phyloP scores from a whole-genome alignment of 495 filamentous ascomycete species.

The Penicillium herquei region DNA sequence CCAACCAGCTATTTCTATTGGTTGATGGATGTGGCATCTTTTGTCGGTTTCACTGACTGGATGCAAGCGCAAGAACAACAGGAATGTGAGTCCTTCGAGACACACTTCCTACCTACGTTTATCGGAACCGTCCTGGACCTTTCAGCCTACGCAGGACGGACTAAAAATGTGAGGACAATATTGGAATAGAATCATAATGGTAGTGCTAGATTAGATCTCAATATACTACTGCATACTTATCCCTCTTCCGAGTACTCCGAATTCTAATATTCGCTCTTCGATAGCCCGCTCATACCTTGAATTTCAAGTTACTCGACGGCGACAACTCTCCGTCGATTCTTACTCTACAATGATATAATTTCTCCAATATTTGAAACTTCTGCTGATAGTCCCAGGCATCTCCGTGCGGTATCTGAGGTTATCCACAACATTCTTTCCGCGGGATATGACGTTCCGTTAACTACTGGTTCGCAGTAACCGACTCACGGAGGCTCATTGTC shows the following conservation, averaged over 20 bases:
- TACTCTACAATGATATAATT: no score
- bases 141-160: constrained; percentile 51
- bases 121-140: constrained; percentile 45
- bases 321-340: no score
- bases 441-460: not conserved
- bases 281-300: no score
- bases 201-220: no score
- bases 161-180: constrained; percentile 52
- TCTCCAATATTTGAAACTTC: no score
- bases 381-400: no score
- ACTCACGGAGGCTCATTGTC: not conserved
- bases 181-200: not conserved
- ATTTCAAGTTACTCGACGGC: no score
- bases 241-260: no score
- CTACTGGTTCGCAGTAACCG: not conserved
- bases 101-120: constrained; percentile 49
- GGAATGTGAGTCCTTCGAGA: constrained; percentile 39
- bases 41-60: constrained; percentile 9
- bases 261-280: no score
- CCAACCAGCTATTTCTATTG: constrained; percentile 27
- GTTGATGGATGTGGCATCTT: constrained; percentile 26
- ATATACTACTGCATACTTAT: no score
- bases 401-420: no score
- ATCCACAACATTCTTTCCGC: not conserved
- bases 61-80: constrained; percentile 43